A percentile compares a stretch with the other conserved stretches of the same genome.
Conservation (phyloP, 192 early-diverging fungal genomes). For the Diversispora eburnea region DNA sequence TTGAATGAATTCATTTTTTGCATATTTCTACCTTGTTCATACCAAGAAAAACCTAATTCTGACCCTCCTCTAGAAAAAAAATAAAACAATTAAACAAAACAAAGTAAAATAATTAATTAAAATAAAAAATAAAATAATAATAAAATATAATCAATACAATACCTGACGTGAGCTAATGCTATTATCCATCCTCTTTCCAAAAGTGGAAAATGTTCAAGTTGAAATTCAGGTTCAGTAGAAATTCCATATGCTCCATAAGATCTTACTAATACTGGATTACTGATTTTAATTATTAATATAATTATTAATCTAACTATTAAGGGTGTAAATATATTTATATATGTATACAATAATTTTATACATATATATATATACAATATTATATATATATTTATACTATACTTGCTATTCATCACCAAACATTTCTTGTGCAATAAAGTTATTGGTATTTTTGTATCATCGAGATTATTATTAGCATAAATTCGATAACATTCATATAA, state of each 20-base stretch:
- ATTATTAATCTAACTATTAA: background rate
- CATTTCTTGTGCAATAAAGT: slow-evolving; percentile 59
- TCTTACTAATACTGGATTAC: slow-evolving; percentile 61
- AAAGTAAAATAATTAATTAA: background rate
- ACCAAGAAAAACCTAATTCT: slow-evolving; percentile 77
- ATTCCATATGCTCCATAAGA: slow-evolving; percentile 82
- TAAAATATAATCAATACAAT: slow-evolving; percentile 13
- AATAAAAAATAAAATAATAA: background rate
- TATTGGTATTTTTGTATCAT: slow-evolving; percentile 54
- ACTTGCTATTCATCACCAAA: slow-evolving; percentile 43
- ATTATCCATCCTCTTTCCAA: slow-evolving; percentile 78
- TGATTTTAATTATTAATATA: background rate
- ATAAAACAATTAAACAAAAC: background rate
- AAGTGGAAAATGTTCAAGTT: slow-evolving; percentile 69
- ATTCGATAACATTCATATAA: slow-evolving; percentile 47
- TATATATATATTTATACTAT: background rate
- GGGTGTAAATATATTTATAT: too few species aligned
- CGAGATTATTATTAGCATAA: slow-evolving; percentile 40
- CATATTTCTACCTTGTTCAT: slow-evolving; percentile 64
- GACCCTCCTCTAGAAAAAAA: slow-evolving; percentile 61
- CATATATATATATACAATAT: background rate
- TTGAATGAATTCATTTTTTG: slow-evolving; percentile 71
- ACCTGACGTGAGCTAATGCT: slow-evolving; percentile 75
- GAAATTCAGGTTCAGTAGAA: slow-evolving; percentile 71
- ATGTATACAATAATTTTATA: background rate